Conservation (phyloP, 75 land plant genomes). For the Sequoia sempervirens region DNA sequence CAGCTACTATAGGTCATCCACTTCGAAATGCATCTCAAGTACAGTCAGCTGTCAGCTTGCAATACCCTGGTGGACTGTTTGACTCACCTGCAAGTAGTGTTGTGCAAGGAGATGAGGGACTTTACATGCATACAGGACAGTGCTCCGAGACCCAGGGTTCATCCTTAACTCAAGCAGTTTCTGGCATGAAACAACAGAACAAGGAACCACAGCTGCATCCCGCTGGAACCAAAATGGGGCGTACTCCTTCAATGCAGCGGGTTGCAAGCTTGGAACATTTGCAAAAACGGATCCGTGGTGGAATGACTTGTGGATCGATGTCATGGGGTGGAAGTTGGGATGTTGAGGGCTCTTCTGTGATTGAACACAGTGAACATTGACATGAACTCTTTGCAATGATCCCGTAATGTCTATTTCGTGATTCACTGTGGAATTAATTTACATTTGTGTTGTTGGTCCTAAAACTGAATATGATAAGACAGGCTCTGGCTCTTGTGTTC, state of each 20-base stretch:
- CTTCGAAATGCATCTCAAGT: constrained; percentile 2
- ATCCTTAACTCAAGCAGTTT: background rate
- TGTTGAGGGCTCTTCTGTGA: constrained; percentile 6
- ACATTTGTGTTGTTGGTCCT: background rate
- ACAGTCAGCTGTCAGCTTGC: constrained; percentile 3
- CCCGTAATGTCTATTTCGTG: background rate
- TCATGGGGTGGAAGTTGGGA: constrained; percentile 11
- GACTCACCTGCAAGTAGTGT: constrained; percentile 15
- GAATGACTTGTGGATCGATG: constrained; percentile 13
- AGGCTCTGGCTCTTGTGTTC: background rate
- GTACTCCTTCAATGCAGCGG: constrained; percentile 82
- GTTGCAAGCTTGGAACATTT: constrained; percentile 93
- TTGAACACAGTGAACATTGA: constrained; percentile 8
- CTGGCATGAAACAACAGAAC: constrained; percentile 5
- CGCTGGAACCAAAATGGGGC: constrained; percentile 47
- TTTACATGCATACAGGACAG: constrained; percentile 3
- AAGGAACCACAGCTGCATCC: constrained; percentile 16
- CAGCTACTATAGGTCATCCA: constrained; percentile 22
- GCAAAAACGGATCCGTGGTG: constrained; percentile 86
- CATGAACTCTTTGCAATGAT: background rate
- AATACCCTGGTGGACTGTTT: constrained; percentile 9
- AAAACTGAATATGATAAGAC: background rate
- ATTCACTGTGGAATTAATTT: background rate
- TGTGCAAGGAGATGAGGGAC: constrained; percentile 19
- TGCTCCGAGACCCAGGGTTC: background rate